phyloP scores from a whole-genome alignment of 2,329 filamentous ascomycete genomes.

The Alternaria incomplexa region DNA sequence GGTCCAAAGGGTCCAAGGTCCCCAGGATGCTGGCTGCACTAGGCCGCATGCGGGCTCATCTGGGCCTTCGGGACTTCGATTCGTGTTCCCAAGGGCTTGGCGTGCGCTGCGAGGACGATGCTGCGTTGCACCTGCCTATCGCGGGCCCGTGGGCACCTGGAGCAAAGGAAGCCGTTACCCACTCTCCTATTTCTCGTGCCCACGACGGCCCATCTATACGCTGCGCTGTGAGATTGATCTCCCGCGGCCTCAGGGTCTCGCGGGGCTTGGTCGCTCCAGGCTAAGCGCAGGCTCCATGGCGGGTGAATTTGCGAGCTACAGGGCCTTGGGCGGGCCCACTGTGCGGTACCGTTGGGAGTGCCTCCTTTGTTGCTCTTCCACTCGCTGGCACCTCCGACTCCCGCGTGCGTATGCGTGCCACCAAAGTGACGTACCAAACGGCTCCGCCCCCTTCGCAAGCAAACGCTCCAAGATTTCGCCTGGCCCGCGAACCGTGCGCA shows the following conservation, averaged over 20 bases:
- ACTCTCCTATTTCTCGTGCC: not conserved
- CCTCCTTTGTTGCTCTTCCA: slow-evolving; percentile 4
- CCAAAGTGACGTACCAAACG: slow-evolving; percentile 11
- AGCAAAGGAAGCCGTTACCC: not conserved
- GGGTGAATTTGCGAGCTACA: not conserved
- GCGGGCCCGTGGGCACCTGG: not conserved
- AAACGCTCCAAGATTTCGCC: slow-evolving; percentile 11
- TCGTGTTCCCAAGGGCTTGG: slow-evolving; percentile 2
- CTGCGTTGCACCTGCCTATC: slow-evolving; percentile 6
- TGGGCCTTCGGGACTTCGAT: not conserved
- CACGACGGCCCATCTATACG: not conserved
- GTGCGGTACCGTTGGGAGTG: not conserved
- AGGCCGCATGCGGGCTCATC: not conserved
- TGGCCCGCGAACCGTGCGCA: slow-evolving; percentile 15
- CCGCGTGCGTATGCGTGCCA: slow-evolving; percentile 6
- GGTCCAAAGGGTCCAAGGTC: slow-evolving; percentile 7
- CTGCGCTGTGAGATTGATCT: slow-evolving; percentile 3
- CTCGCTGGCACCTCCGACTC: not conserved
- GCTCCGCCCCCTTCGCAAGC: slow-evolving; percentile 17
- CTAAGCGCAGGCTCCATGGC: not conserved
- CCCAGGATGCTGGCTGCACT: not conserved
- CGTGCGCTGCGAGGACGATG: not conserved
- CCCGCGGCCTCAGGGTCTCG: not conserved
- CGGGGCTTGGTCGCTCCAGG: not conserved
- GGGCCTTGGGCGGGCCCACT: not conserved